These are phyloP conservation scores for Exophiala alcalophila DNA, from an alignment of 2,329 filamentous ascomycete species.

Conservation along the genomic window DNA sequence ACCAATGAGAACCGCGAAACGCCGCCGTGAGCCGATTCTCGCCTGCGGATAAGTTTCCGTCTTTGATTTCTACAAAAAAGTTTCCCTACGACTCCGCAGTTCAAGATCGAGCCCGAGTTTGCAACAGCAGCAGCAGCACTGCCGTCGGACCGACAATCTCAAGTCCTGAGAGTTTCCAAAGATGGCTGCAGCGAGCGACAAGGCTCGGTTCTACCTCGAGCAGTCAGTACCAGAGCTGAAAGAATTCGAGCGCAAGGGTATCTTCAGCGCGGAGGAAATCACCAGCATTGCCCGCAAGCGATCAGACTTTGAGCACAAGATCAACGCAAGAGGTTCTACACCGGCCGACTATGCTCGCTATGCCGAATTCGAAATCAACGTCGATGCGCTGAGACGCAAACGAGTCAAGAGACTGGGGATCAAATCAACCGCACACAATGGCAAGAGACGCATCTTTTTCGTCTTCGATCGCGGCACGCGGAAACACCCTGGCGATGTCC, in stretches of 20 bases:
- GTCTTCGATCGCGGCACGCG: slow-evolving; percentile 83
- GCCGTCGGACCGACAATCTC: no score
- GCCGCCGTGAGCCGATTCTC: no score
- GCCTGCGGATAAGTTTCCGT: slow-evolving; percentile 1
- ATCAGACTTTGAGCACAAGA: slow-evolving; percentile 87
- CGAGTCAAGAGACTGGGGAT: slow-evolving; percentile 78
- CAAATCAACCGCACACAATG: slow-evolving; percentile 66
- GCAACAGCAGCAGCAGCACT: no score
- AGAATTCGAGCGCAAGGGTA: slow-evolving; percentile 85
- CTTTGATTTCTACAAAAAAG: slow-evolving; percentile 6
- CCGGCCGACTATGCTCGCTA: slow-evolving; percentile 81
- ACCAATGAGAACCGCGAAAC: no score
- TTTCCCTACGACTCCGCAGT: no score
- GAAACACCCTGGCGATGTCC: slow-evolving; percentile 76
- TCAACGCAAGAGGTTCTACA: slow-evolving; percentile 75
- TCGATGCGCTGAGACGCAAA: slow-evolving; percentile 74
- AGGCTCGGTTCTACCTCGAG: slow-evolving; percentile 92
- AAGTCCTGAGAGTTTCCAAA: no score
- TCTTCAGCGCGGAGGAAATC: slow-evolving; percentile 90
- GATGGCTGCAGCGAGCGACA: slow-evolving; percentile 86
- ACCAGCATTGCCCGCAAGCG: slow-evolving; percentile 82
- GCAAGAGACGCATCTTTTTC: slow-evolving; percentile 80
- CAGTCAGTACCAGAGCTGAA: slow-evolving; percentile 87
- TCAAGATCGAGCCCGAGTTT: no score
- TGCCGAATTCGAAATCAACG: slow-evolving; percentile 66